These are phyloP conservation scores for Botrytis elliptica DNA, from an alignment of 2,329 filamentous ascomycete species.

Conservation along the genomic window DNA sequence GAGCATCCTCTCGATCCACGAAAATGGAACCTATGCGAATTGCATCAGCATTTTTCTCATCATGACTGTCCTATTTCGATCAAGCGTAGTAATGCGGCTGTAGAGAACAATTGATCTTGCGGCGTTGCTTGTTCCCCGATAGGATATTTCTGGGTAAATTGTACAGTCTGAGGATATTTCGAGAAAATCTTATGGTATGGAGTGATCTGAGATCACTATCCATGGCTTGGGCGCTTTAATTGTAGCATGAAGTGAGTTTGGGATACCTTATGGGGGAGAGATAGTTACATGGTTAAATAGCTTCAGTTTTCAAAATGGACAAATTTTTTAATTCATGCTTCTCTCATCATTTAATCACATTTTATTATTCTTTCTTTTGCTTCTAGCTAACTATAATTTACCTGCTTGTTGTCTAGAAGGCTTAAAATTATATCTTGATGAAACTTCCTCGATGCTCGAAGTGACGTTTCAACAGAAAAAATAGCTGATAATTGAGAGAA, in stretches of 20 bases:
- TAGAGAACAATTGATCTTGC: neutral
- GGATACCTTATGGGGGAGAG: neutral
- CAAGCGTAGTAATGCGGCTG: neutral
- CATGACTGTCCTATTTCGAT: neutral
- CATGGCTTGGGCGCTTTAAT: fast-evolving
- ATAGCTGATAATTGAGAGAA: no score
- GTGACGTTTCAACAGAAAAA: no score
- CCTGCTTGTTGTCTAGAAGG: no score
- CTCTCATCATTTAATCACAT: fast-evolving
- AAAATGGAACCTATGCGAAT: neutral
- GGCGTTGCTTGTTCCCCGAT: fast-evolving
- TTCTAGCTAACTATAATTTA: fast-evolving
- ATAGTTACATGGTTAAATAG: neutral
- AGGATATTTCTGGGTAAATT: neutral
- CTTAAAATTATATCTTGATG: no score
- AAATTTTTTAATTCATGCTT: neutral
- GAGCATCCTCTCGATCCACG: neutral
- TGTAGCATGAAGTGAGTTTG: neutral
- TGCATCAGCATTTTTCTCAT: neutral
- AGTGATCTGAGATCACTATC: neutral
- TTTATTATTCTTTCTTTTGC: no score
- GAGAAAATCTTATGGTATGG: neutral
- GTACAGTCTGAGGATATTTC: fast-evolving
- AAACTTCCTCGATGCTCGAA: no score
- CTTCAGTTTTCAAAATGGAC: neutral